A percentile compares a stretch with the other conserved stretches of the same genome.
These are phyloP conservation scores for Astrothelium macrocarpum DNA, from an alignment of 495 filamentous ascomycete species.

Conservation along the genomic window DNA sequence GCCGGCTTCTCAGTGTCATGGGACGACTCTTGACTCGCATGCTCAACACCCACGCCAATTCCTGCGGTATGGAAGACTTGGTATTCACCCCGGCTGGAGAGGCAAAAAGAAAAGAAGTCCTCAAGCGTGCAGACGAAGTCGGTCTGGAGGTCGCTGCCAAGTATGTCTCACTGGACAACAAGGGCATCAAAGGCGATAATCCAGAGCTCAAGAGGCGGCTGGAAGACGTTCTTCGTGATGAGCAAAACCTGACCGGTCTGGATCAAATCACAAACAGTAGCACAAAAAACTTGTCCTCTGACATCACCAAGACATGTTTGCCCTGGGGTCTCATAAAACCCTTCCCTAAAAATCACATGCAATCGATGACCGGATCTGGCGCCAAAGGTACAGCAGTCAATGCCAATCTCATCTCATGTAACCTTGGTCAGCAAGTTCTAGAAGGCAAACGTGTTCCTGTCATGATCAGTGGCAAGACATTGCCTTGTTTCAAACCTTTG, in stretches of 20 bases:
- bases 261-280: constrained; percentile 75
- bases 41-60: constrained; percentile 87
- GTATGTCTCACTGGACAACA: constrained; percentile 78
- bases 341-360: constrained; percentile 97
- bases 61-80: constrained; percentile 95
- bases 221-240: constrained; percentile 84
- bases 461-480: constrained; percentile 95
- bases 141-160: constrained; percentile 77
- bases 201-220: constrained; percentile 63
- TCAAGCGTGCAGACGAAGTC: constrained; percentile 59
- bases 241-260: constrained; percentile 76
- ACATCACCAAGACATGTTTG: constrained; percentile 68
- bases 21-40: constrained; percentile 83
- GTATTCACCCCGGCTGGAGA: constrained; percentile 77
- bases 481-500: constrained; percentile 88
- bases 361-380: constrained; percentile 93
- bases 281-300: constrained; percentile 61
- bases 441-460: constrained; percentile 91
- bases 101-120: constrained; percentile 52
- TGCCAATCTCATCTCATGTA: constrained; percentile 94
- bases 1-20: constrained; percentile 75
- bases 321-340: constrained; percentile 76
- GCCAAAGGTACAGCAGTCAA: constrained; percentile 92
- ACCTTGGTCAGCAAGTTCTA: constrained; percentile 91
- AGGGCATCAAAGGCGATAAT: constrained; percentile 47